A percentile compares a stretch with the other conserved stretches of the same genome.
These are phyloP conservation scores for Russula emetica DNA, from an alignment of 768 basidiomycete genomes.

Conservation along the genomic window DNA sequence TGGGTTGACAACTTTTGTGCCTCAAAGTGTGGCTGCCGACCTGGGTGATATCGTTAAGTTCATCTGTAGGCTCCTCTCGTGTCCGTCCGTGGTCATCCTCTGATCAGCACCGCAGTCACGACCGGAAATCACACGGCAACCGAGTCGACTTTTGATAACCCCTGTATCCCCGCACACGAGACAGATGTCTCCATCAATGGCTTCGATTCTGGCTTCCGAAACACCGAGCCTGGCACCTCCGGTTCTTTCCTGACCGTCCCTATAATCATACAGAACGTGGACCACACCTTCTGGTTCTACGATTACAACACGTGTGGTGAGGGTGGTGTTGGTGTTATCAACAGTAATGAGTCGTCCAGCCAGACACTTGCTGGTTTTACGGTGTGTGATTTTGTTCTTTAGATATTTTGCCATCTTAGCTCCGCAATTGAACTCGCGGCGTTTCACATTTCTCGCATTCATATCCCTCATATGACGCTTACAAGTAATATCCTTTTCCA, in stretches of 20 bases:
- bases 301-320: slow-evolving; percentile 50
- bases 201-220: slow-evolving; percentile 52
- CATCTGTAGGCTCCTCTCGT: slow-evolving; percentile 43
- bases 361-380: slow-evolving; percentile 42
- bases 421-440: slow-evolving; percentile 12
- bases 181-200: slow-evolving; percentile 51
- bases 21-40: slow-evolving; percentile 41
- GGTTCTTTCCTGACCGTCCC: slow-evolving; percentile 45
- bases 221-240: slow-evolving; percentile 45
- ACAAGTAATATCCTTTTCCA: slow-evolving; percentile 29
- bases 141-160: slow-evolving; percentile 51
- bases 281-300: slow-evolving; percentile 55
- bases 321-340: slow-evolving; percentile 62
- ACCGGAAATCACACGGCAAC: slow-evolving; percentile 38
- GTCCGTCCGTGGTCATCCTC: slow-evolving; percentile 6
- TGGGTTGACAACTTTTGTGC: slow-evolving; percentile 44
- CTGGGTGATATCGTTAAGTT: slow-evolving; percentile 50
- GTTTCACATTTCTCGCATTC: slow-evolving; percentile 9
- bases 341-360: slow-evolving; percentile 44
- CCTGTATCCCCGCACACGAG: slow-evolving; percentile 50
- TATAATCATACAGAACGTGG: slow-evolving; percentile 41
- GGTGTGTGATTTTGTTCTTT: slow-evolving; percentile 34
- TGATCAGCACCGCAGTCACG: slow-evolving; percentile 48
- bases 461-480: slow-evolving; percentile 5
- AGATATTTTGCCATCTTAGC: background rate